phyloP scores from a whole-genome alignment of 176 grass and related monocot genomes.

The Carex cristatella region DNA sequence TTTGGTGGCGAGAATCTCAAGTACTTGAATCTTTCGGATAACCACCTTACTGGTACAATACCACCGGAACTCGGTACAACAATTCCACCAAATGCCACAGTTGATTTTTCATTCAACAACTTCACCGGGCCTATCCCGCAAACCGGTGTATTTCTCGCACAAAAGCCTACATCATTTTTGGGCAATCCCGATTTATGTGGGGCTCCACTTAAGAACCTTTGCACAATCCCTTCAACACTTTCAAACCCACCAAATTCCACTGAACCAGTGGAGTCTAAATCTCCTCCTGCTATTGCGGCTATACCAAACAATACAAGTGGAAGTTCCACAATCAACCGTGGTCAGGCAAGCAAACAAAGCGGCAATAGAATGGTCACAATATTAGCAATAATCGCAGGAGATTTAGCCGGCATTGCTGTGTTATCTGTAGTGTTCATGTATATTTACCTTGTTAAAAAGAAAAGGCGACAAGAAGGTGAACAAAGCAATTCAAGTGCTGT shows the following conservation, averaged over 20 bases:
- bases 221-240: slow-evolving; percentile 45
- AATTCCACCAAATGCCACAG: slow-evolving; percentile 50
- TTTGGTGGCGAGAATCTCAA: slow-evolving; percentile 45
- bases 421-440: slow-evolving; percentile 47
- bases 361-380: slow-evolving; percentile 39
- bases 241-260: slow-evolving; percentile 36
- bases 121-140: slow-evolving; percentile 68
- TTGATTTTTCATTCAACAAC: slow-evolving; percentile 80
- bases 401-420: slow-evolving; percentile 52
- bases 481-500: slow-evolving; percentile 10
- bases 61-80: slow-evolving; percentile 45
- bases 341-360: slow-evolving; percentile 12
- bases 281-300: slow-evolving; percentile 77
- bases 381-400: slow-evolving; percentile 46
- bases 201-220: slow-evolving; percentile 44
- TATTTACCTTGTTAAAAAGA: slow-evolving; percentile 60
- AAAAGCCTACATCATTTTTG: slow-evolving; percentile 49
- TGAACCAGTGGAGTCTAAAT: slow-evolving; percentile 22
- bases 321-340: slow-evolving; percentile 13
- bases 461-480: slow-evolving; percentile 29
- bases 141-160: slow-evolving; percentile 34
- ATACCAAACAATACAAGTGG: slow-evolving; percentile 50
- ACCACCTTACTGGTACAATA: slow-evolving; percentile 57
- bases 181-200: slow-evolving; percentile 75
- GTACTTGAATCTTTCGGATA: slow-evolving; percentile 70